Evolutionary conservation across 768 basidiomycete species (phyloP), one percentile per base, ranked within the genome.

Genomic region (Boletus eberwhitei): DNA sequence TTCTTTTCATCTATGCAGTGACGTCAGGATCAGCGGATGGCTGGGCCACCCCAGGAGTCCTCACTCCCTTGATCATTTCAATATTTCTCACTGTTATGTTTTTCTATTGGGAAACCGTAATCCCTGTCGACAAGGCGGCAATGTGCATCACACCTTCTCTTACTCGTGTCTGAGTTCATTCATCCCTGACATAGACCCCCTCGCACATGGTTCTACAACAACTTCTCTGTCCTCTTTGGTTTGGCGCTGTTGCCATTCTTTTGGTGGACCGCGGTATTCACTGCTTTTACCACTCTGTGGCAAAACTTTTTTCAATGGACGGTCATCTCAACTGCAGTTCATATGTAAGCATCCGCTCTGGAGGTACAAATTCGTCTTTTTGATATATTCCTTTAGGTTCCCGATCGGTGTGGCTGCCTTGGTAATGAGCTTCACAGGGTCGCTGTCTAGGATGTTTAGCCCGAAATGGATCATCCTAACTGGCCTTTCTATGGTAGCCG

Each of bases 41-140:
- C 21, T 85, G 83, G 83, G 64, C 62, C 3, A 65, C 73, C 2
- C 72, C 78, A 4, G 59, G 64, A 19, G 78, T 83, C 51, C 65
- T 84, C 46, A 72, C 70, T 3, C 76, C 79, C 0, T 65, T 85
- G 34, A 64, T 81, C 12, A 59, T 82, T 34, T 77, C 81, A 7
- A 61, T 80, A 52, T 34, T 75, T 9, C 54, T 79, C 14, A 61
- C 69, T 38, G 59, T 68, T 21, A 64, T 48, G 1, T 85, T 85
- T 71, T 79, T 84, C 65, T 67, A 73, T 44, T 83, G 76, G 75
- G 81, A 84, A 57, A 66, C 74, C 8, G 43, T 59, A 0, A 63
- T 81, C 16, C 76, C 75, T 2, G 55, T 59, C 13, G 65, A 77
- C 16, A 63, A 62, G 8, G 80, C 83, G 17, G 74, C 76, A 2